phyloP scores from a whole-genome alignment of 768 basidiomycete genomes.

The Coprinopsis sp. region DNA sequence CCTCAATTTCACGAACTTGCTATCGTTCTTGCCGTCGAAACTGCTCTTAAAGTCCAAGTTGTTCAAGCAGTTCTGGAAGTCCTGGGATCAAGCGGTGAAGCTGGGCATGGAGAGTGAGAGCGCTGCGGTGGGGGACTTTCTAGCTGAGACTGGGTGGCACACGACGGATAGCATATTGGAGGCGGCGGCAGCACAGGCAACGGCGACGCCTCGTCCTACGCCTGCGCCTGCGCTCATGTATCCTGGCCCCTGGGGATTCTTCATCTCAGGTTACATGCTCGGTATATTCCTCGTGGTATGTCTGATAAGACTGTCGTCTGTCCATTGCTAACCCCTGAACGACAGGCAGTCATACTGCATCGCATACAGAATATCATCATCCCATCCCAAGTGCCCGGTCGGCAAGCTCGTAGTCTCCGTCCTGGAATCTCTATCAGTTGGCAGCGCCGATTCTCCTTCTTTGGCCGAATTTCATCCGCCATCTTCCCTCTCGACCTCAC shows the following conservation, averaged over 20 bases:
- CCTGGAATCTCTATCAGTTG: slow-evolving; percentile 14
- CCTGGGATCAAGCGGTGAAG: slow-evolving; percentile 12
- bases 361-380: slow-evolving; percentile 77
- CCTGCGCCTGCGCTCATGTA: slow-evolving; percentile 18
- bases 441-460: slow-evolving; percentile 21
- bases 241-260: slow-evolving; percentile 67
- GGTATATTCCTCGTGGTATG: slow-evolving; percentile 63
- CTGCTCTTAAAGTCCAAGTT: slow-evolving; percentile 16
- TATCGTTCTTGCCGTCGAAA: slow-evolving; percentile 28
- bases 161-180: slow-evolving; percentile 11
- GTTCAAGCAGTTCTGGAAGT: slow-evolving; percentile 2
- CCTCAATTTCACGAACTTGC: slow-evolving; percentile 35
- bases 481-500: slow-evolving; percentile 65
- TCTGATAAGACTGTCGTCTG: slow-evolving; percentile 1
- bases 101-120: slow-evolving; percentile 13
- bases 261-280: slow-evolving; percentile 69
- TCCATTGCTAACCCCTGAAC: background rate
- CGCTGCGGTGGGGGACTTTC: slow-evolving; percentile 7
- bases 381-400: slow-evolving; percentile 44
- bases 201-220: background rate
- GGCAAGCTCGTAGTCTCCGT: slow-evolving; percentile 13
- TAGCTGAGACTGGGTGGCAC: slow-evolving; percentile 1
- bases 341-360: slow-evolving; percentile 65
- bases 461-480: slow-evolving; percentile 27
- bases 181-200: slow-evolving; percentile 10